Percentiles rank a stretch among this genome's conserved stretches.
Conservation (phyloP, 2,329 filamentous ascomycete genomes). For the Waltergamsia citrina region DNA sequence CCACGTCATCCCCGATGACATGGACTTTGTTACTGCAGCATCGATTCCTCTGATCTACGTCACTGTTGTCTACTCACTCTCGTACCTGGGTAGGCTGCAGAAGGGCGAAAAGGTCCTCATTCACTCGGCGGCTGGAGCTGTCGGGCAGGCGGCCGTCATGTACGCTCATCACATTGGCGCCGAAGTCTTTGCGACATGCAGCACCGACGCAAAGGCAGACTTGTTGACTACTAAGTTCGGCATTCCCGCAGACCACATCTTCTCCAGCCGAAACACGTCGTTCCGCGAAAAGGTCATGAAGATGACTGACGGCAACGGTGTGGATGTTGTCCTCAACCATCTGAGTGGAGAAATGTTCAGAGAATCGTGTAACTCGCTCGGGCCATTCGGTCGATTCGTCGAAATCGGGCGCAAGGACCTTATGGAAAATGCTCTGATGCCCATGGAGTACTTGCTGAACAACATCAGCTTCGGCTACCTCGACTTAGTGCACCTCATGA, state of each 20-base stretch:
- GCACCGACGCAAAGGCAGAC: conserved; percentile 17
- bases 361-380: conserved; percentile 19
- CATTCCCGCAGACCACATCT: conserved; percentile 12
- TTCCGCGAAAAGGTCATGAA: conserved; percentile 1
- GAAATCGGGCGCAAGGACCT: conserved; percentile 24
- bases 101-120: conserved; percentile 16
- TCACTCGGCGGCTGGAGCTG: conserved; percentile 21
- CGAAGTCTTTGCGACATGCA: conserved; percentile 21
- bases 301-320: conserved; percentile 16
- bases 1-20: conserved; percentile 2
- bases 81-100: conserved; percentile 13
- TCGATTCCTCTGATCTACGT: conserved; percentile 4
- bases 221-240: conserved; percentile 13
- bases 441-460: conserved; percentile 3
- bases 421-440: conserved; percentile 1
- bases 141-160: conserved; percentile 26
- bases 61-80: conserved; percentile 8
- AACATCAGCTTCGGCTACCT: conserved; percentile 2
- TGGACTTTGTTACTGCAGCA: conserved; percentile 15
- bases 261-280: conserved; percentile 8
- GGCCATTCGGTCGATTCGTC: conserved; percentile 22
- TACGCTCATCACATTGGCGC: conserved; percentile 19
- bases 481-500: conserved; percentile 1
- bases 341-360: conserved; percentile 17
- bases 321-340: conserved; percentile 24